Evolutionary conservation across 2,329 filamentous ascomycete genomes (phyloP), one percentile per base, ranked within the genome.

Genomic region (Knufia petricola): DNA sequence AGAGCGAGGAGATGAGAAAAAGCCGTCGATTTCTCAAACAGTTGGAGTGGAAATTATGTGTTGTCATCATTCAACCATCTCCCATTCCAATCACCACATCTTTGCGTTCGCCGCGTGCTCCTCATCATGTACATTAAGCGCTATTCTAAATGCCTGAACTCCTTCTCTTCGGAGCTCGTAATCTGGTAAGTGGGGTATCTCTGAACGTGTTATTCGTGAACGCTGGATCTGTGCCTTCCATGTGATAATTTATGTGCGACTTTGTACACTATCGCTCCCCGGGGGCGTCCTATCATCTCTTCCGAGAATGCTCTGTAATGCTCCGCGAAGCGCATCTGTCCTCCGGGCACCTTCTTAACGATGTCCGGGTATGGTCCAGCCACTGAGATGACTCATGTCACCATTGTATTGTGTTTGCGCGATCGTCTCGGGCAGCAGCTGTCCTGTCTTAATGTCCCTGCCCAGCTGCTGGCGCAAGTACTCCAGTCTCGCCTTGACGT

Each of bases 401-500:
- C 43, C 31, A 7, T 12, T 26, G 21, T 31, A 44, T 13, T 17
- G 41, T 32, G 12, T 44, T 12, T 3, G 21, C 4, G 32, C 32
- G 12, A 46, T 46, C n/a, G 31, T 24, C 7, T 26, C 43, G 4
- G 43, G 20, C 12, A 51, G 19, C n/a, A 43, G 37, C 39, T 44
- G 42, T 26, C 53, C 53, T 12, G 51, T 42, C 3, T 19, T 12
- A 21, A 51, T 46, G 31, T 55, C 53, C 9, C 52, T 31, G 13
- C 55, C 55, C 17, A 54, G 13, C 23, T 51, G 45, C 6, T 31
- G 23, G 21, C 55, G 50, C 31, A 57, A 34, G 20, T 50, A 49
- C 36, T 55, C 53, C 8, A 56, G 50, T 20, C 40, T 43, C 23
- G 48, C 42, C 45, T 55, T 57, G 19, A 54, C 51, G 15, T 39